Base-by-base conservation (phyloP, 176 grass and related monocot genomes). In the Aegilops umbellulata region DNA sequence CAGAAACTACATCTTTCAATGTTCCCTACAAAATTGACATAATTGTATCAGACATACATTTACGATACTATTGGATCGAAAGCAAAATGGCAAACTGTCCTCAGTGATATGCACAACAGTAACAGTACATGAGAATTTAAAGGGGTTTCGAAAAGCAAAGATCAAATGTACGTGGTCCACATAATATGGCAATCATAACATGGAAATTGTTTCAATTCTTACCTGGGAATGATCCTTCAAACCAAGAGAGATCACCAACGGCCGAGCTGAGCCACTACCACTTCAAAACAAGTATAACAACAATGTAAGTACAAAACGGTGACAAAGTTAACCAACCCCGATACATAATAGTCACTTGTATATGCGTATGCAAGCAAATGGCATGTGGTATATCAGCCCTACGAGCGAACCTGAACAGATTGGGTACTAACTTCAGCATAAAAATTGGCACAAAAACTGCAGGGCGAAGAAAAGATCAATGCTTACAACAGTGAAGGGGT, bases 181-280 rank as follows among this genome's bases (percentile, higher is more conserved):
- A 79, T 47, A 41, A 4, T 60, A 57, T 32, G 78, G 5, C 25
- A 23, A 16, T 78, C 63, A 81, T 16, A 65, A 8, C 58, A 24
- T 46, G 74, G 25, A 74, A 87, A n/a, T 23, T 78, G 10, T 81
- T 78, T 29, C 31, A 31, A 32, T 20, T 73, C 47, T 88, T 88
- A 98, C 96, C 90, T 84, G 88, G 62, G 93, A 98, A 85, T 98
- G 96, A 65, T 98, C 93, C 71, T 91, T 98, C 30, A 98, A 87
- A 60, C 96, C 96, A 91, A 98, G 90, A 86, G 96, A 95, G 34
- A 98, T 74, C 69, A 95, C 82, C 96, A 98, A 86, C 17, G 84
- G 83, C 53, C 65, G 80, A 22, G 89, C 72, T 86, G 96, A 98
- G 57, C 86, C 90, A 82, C 84, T 90, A 68, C 38, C 31, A 91